Base-by-base conservation (phyloP, 176 grass and related monocot species). In the Calamus simplicifolius region DNA sequence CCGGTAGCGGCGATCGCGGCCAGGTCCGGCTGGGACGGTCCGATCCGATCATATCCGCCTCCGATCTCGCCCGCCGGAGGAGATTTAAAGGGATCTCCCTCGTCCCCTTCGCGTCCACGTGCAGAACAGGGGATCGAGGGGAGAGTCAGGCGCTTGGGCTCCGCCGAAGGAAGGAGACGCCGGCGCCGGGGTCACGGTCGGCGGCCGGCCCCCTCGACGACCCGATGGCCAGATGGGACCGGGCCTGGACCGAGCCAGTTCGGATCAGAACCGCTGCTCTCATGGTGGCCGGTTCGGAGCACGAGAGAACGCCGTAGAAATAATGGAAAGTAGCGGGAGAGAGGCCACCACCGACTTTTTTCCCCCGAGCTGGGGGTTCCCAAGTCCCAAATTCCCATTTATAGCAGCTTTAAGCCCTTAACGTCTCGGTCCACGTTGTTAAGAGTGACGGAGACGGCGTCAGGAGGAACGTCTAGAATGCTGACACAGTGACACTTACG, bases 31-130 rank as follows among this genome's bases (percentile, higher is more conserved):
- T 14, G 5, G 1, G 48, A 13, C 27, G 1, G 0, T 18, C 61
- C 18, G 75, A 73, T 14, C 26, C 51, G 43, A 59, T 26, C 58
- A 83, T 31, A 73, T 82, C 83, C 10, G 75, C 49, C 75, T 80
- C 89, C 5, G 91, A 90, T 66, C 70, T 77, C 27, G 80, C 63
- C 48, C 83, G 86, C 67, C 80, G 82, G 71, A 87, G 79, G 62
- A 74, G 28, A 18, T 18, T 12, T 13, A 23, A 16, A 43, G 35
- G 35, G 35, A 12, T 12, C 5, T 27, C 16, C 48, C 52, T 51
- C 5, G 31, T 61, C 25, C n/a, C 67, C 18, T 27, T 38, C 6
- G 2, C 51, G 58, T 49, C 57, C 30, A 27, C 7, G 16, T 50
- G 16, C 58, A 25, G 26, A 54, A 27, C 28, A n/a, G 14, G 27